Evolutionary conservation across 495 filamentous ascomycete genomes (phyloP).

Genomic region (Evernia prunastri): DNA sequence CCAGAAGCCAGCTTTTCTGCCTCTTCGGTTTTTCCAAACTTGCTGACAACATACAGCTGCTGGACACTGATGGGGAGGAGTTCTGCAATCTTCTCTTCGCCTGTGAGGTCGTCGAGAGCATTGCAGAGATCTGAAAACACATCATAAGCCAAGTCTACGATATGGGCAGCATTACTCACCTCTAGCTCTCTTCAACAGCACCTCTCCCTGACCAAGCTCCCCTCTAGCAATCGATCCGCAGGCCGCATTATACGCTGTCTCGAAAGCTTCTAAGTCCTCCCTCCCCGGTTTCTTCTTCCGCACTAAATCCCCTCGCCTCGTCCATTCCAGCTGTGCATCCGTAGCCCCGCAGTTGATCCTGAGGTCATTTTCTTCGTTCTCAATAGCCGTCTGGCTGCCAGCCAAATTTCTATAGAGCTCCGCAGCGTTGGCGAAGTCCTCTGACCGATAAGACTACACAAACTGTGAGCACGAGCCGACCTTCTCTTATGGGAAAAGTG

Average conservation of each 20-base stretch:
- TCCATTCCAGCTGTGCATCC: conserved; percentile 84
- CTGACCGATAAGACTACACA: conserved; percentile 65
- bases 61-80: conserved; percentile 80
- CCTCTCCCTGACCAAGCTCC: conserved; percentile 64
- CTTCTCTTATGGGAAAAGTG: conserved; percentile 2
- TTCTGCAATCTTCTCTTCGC: conserved; percentile 79
- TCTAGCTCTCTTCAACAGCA: conserved; percentile 76
- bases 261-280: conserved; percentile 84
- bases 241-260: conserved; percentile 88
- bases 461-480: conserved; percentile 10
- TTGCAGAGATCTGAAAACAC: conserved; percentile 65
- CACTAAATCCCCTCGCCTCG: conserved; percentile 50
- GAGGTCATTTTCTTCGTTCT: conserved; percentile 76
- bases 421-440: conserved; percentile 69
- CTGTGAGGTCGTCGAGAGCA: conserved; percentile 69
- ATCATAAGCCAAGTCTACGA: conserved; percentile 18
- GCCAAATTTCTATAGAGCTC: conserved; percentile 61
- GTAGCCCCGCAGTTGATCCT: conserved; percentile 76
- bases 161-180: conserved; percentile 36
- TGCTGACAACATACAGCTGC: conserved; percentile 71
- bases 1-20: conserved; percentile 59
- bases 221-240: conserved; percentile 77
- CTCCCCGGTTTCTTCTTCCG: conserved; percentile 51
- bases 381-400: conserved; percentile 37
- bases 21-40: conserved; percentile 65